phyloP scores from a whole-genome alignment of 2,329 filamentous ascomycete genomes.

The Aulographum hederae region DNA sequence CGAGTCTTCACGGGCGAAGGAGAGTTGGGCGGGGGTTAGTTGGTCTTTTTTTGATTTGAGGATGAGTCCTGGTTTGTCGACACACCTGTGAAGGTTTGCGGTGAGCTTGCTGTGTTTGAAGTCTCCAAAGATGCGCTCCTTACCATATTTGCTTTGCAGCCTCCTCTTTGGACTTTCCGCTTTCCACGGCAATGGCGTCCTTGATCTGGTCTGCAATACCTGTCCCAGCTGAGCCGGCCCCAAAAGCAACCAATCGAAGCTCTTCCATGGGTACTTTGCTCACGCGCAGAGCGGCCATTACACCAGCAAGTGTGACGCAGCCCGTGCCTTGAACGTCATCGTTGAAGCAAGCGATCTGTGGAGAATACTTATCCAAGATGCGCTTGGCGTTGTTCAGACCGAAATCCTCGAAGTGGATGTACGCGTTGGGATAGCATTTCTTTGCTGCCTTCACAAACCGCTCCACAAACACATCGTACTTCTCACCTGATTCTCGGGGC shows the following conservation, averaged over 20 bases:
- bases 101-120: no score
- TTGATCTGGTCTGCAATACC: constrained; percentile 75
- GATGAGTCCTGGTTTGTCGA: constrained; percentile 67
- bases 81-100: no score
- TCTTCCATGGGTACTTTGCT: constrained; percentile 48
- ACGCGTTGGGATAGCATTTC: constrained; percentile 58
- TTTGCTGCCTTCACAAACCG: constrained; percentile 51
- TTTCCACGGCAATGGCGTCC: constrained; percentile 58
- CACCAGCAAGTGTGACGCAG: constrained; percentile 68
- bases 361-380: constrained; percentile 57
- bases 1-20: constrained; percentile 44
- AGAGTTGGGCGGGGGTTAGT: constrained; percentile 47
- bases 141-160: constrained; percentile 66
- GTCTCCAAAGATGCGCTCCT: no score
- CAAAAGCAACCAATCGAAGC: constrained; percentile 56
- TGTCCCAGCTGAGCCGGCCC: constrained; percentile 63
- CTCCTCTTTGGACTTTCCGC: constrained; percentile 49
- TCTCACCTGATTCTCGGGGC: constrained; percentile 45
- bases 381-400: constrained; percentile 58
- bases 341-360: constrained; percentile 68
- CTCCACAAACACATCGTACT: constrained; percentile 63
- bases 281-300: constrained; percentile 59
- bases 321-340: constrained; percentile 84
- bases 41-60: constrained; percentile 41
- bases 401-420: constrained; percentile 85